Conservation (phyloP, 805 yeast genomes). For the Pichia paraexigua region DNA sequence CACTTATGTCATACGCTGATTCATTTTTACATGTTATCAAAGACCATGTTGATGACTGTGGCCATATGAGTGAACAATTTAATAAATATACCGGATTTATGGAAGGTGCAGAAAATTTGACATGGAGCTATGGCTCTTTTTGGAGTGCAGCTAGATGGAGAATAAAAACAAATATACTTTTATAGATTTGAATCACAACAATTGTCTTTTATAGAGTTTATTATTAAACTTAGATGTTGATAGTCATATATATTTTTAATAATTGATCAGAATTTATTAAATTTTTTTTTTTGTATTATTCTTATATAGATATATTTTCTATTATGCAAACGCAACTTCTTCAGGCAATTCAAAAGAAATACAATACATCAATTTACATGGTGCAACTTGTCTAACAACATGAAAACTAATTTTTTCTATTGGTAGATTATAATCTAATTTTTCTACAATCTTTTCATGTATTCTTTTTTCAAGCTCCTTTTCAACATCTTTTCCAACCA, state of each 20-base stretch:
- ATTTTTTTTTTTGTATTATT: background rate
- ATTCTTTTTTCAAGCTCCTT: slow-evolving; percentile 65
- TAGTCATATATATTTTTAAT: background rate
- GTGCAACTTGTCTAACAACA: slow-evolving; percentile 88
- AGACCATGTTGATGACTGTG: slow-evolving; percentile 54
- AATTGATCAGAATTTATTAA: background rate
- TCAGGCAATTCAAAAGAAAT: slow-evolving; percentile 68
- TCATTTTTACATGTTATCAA: slow-evolving; percentile 54
- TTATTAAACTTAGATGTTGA: background rate
- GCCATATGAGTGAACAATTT: slow-evolving; percentile 84
- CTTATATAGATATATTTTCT: background rate
- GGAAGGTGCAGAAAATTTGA: slow-evolving; percentile 81
- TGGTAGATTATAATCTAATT: slow-evolving; percentile 41
- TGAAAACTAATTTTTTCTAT: slow-evolving; percentile 55
- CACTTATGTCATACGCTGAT: slow-evolving; percentile 52
- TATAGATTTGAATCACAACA: background rate
- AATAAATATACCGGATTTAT: slow-evolving; percentile 72
- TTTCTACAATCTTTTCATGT: slow-evolving; percentile 40
- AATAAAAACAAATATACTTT: slow-evolving; percentile 24
- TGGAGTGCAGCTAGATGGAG: slow-evolving; percentile 67
- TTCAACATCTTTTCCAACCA: slow-evolving; percentile 50
- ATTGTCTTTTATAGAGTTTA: background rate
- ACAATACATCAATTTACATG: slow-evolving; percentile 95
- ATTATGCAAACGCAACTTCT: slow-evolving; percentile 45
- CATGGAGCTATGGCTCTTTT: slow-evolving; percentile 85